Evolutionary conservation across 164 flowering plant genomes (phyloP), one percentile per base, ranked within the genome.

Genomic region (Chimonanthus salicifolius): DNA sequence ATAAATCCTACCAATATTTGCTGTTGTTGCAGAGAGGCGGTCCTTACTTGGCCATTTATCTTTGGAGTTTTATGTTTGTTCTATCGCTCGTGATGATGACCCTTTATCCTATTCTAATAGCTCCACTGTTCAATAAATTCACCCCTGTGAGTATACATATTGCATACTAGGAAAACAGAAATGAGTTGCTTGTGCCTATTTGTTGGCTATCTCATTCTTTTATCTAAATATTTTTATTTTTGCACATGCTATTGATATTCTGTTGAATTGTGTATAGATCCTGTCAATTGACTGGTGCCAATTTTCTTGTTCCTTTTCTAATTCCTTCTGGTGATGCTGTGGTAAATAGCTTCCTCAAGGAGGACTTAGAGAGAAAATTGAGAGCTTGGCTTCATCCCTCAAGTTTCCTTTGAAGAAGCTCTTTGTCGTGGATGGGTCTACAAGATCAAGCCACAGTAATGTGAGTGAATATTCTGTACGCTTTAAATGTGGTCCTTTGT

Each of bases 361-460:
- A 75, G 88, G 82, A 58, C 93, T 96, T 44, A 83, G 91, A 75
- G 58, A 69, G 74, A 92, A 87, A 76, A 94, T 96, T 76, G 98
- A 96, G 82, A 82, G 74, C 44, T 96, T 96, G 78, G 96, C 99
- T 75, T 80, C 97, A 44, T 90, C 94, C 50, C 92, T 96, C 68
- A 90, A 88, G 67, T 96, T 96, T 74, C 99, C 99, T 58, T 73
- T 96, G 60, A 96, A 92, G 90, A 94, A 94, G 85, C 80, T 96
- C 78, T 96, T 94, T 72, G 97, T 94, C 58, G 91, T 96, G 73
- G 99, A 96, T 88, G 99, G 98, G 75, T 96, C 99, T 54, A 96
- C 97, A 62, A 90, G 99, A 83, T 96, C 99, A 84, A 92, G 99
- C 85, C 99, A 96, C 76, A 96, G 98, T 88, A 96, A 96, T 90